phyloP scores from a whole-genome alignment of 495 filamentous ascomycete genomes.

The Letharia lupina region DNA sequence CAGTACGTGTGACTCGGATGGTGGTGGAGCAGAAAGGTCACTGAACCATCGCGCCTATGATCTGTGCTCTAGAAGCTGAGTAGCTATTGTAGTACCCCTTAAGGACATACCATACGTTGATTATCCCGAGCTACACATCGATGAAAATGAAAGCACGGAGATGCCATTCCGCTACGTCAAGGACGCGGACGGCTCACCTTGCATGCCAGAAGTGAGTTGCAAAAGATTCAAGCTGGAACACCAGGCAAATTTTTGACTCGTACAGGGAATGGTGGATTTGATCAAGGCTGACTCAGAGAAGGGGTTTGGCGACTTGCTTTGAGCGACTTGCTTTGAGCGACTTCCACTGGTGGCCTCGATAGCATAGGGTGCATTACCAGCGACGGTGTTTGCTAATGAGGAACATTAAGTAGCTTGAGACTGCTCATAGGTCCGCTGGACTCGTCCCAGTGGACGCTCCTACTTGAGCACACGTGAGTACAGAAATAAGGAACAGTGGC shows the following conservation, averaged over 20 bases:
- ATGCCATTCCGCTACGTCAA: conserved; percentile 98
- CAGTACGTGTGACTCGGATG: conserved; percentile 84
- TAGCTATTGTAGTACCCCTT: conserved; percentile 52
- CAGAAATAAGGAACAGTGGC: neutral
- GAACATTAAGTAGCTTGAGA: neutral
- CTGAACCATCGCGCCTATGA: conserved; percentile 16
- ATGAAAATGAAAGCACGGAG: conserved; percentile 82
- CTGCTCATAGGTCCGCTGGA: neutral
- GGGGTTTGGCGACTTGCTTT: conserved; percentile 79
- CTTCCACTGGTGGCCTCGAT: neutral
- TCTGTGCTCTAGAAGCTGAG: conserved; percentile 11
- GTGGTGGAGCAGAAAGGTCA: conserved; percentile 75
- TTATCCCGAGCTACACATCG: conserved; percentile 79
- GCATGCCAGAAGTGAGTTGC: conserved; percentile 76
- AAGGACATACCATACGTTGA: conserved; percentile 73
- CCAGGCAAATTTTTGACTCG: conserved; percentile 9
- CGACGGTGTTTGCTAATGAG: neutral
- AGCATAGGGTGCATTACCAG: neutral
- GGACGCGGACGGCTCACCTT: conserved; percentile 59
- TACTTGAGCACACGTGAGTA: neutral
- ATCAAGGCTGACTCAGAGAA: conserved; percentile 94
- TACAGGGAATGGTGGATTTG: conserved; percentile 83
- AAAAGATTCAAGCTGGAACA: neutral
- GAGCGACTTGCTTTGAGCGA: conserved; percentile 67
- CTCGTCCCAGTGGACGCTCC: neutral